Evolutionary conservation across 2,329 filamentous ascomycete species (phyloP).

Genomic region (Daldinia eschscholtzii): DNA sequence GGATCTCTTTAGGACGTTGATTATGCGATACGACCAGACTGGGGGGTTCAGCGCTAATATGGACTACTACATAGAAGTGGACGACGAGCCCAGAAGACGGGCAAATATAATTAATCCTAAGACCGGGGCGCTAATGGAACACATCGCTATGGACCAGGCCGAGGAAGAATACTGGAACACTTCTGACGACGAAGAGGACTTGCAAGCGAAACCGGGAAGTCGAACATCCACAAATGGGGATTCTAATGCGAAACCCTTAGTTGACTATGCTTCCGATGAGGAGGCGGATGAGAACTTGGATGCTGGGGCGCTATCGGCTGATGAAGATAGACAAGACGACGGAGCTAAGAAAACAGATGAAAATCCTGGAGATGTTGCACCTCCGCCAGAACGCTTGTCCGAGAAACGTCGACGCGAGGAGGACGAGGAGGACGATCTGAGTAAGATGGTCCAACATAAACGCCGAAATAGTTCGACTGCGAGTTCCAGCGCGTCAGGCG

Average conservation of each 20-base stretch:
- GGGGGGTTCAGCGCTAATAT: constrained; percentile 74
- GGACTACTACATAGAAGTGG: constrained; percentile 80
- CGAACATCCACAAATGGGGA: constrained; percentile 69
- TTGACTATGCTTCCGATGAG: constrained; percentile 94
- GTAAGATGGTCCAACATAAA: constrained; percentile 79
- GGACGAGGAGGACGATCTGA: constrained; percentile 92
- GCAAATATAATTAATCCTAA: constrained; percentile 62
- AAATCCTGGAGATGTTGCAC: constrained; percentile 58
- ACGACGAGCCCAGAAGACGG: constrained; percentile 65
- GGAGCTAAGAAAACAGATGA: constrained; percentile 53
- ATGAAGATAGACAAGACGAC: constrained; percentile 49
- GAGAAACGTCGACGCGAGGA: constrained; percentile 94
- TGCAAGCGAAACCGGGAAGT: constrained; percentile 53
- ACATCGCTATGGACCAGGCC: constrained; percentile 77
- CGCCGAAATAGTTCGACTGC: constrained; percentile 70
- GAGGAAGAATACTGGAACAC: constrained; percentile 96
- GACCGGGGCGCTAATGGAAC: constrained; percentile 75
- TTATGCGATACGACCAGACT: constrained; percentile 83
- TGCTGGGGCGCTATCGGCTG: constrained; percentile 55
- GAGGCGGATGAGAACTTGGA: constrained; percentile 77
- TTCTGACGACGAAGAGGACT: constrained; percentile 86
- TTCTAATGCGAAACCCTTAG: constrained; percentile 77
- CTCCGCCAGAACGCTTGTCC: constrained; percentile 81
- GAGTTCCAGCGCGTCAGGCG: constrained; percentile 56
- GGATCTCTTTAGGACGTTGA: constrained; percentile 82